phyloP scores from a whole-genome alignment of 1,284 basidiomycete species.

The Apiotrichum veenhuisii region DNA sequence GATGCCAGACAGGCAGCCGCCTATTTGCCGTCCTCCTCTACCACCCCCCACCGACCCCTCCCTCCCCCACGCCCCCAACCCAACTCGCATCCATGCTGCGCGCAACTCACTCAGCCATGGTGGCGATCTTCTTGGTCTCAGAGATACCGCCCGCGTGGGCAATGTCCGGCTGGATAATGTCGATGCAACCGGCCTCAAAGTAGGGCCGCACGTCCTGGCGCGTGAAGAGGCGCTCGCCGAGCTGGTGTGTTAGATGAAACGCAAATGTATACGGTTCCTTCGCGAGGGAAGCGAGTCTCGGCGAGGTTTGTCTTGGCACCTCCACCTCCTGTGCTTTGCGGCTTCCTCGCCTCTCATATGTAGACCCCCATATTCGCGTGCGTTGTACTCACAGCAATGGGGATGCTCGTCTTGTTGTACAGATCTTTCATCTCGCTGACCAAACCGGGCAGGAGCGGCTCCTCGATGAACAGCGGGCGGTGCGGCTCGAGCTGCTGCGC shows the following conservation, averaged over 20 bases:
- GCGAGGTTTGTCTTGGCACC: neutral
- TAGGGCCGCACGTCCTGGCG: conserved; percentile 68
- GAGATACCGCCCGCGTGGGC: conserved; percentile 61
- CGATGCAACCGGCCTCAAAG: conserved; percentile 59
- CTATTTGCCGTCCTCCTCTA: too few relatives aligned
- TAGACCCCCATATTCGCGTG: too few relatives aligned
- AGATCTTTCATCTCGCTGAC: conserved; percentile 52
- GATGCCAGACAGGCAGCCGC: too few relatives aligned
- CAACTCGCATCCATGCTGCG: neutral
- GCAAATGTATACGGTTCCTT: neutral
- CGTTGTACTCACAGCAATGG: conserved; percentile 47
- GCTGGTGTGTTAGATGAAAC: conserved; percentile 26
- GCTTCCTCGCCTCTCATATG: too few relatives aligned
- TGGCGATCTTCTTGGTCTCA: conserved; percentile 65
- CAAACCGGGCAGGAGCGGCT: conserved; percentile 60
- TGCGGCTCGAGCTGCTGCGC: conserved; percentile 63
- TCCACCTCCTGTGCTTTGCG: too few relatives aligned
- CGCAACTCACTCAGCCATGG: conserved; percentile 57
- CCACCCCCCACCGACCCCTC: too few relatives aligned
- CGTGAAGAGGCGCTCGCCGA: conserved; percentile 68
- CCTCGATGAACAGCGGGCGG: conserved; percentile 70
- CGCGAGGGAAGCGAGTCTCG: neutral
- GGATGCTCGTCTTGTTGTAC: conserved; percentile 52
- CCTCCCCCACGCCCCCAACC: neutral
- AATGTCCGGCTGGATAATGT: conserved; percentile 72